Evolutionary conservation across 2,329 filamentous ascomycete genomes (phyloP).

Genomic region (Colletotrichum musae): DNA sequence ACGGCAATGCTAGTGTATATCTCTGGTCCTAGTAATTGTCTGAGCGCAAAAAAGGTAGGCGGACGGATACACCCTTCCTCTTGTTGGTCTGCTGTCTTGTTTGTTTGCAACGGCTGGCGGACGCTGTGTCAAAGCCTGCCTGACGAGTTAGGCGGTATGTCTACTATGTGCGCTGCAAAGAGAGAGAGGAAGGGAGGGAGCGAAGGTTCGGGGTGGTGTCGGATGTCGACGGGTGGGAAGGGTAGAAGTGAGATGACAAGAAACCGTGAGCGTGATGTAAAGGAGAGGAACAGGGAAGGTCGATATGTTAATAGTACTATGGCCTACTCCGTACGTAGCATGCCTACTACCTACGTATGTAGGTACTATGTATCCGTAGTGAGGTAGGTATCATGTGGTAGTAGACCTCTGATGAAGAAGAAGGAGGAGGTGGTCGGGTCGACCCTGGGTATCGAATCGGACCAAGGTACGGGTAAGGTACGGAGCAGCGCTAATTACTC

Average conservation of each 20-base stretch:
- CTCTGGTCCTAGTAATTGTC: too few species aligned
- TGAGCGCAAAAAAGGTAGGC: too few species aligned
- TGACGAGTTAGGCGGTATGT: conserved; percentile 30
- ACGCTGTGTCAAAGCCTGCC: conserved; percentile 17
- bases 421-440: conserved; percentile 21
- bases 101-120: too few species aligned
- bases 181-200: conserved; percentile 13
- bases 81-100: too few species aligned
- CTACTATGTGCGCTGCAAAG: background rate
- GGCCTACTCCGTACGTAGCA: too few species aligned
- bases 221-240: conserved; percentile 37
- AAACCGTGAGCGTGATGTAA: conserved; percentile 37
- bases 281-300: conserved; percentile 5
- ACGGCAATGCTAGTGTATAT: too few species aligned
- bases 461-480: conserved; percentile 24
- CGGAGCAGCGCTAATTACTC: background rate
- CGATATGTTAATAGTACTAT: conserved; percentile 15
- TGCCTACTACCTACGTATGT: too few species aligned
- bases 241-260: conserved; percentile 40
- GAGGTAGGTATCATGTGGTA: conserved; percentile 31
- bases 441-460: conserved; percentile 25
- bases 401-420: conserved; percentile 33
- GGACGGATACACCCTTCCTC: too few species aligned
- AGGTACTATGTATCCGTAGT: too few species aligned
- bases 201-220: conserved; percentile 29